Evolutionary conservation across 768 basidiomycete species (phyloP), one percentile per base, ranked within the genome.

Genomic region (Pulveroboletus ravenelii): DNA sequence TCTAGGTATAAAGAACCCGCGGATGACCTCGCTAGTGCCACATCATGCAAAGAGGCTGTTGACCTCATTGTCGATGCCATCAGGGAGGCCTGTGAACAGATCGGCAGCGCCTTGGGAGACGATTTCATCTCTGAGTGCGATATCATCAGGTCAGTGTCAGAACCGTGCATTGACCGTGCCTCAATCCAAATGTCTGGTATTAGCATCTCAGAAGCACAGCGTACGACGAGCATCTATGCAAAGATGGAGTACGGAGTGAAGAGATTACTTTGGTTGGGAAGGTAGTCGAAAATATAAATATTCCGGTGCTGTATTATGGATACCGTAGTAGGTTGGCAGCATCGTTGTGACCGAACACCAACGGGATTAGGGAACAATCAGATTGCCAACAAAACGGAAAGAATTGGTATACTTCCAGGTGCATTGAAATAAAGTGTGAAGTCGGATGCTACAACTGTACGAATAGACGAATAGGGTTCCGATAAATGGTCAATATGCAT

Each of bases 221-320:
- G 81, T 47, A 84, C 85, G 74, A 96, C 91, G 3, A 89, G 84
- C 53, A 74, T 94, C 57, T 88, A 90, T 66, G 81, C 92, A 13
- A 92, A 93, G 71, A 87, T 95, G 82, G 93, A 96, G 62, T 92
- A 95, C 65, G 90, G 89, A 0, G 76, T 96, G 45, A 97, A 94
- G 76, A 75, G 92, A 56, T 71, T 95, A 63, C 69, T 95, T 52
- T 95, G 93, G 93, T 69, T 95, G 42, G 89, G 90, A 43, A 78
- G 85, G 55, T 89, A 58, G 66, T 54, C 25, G 25, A 41, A 25
- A 31, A 30, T 37, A 29, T 45, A 8, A 41, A 44, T 9, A 32
- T 47, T 41, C 27, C 20, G 44, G 37, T 32, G 35, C 32, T 50
- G 40, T 13, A 51, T 50, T 62, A 61, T 41, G 45, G 43, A 54